Evolutionary conservation across 495 filamentous ascomycete species (phyloP).

Genomic region (Cryomyces minteri): DNA sequence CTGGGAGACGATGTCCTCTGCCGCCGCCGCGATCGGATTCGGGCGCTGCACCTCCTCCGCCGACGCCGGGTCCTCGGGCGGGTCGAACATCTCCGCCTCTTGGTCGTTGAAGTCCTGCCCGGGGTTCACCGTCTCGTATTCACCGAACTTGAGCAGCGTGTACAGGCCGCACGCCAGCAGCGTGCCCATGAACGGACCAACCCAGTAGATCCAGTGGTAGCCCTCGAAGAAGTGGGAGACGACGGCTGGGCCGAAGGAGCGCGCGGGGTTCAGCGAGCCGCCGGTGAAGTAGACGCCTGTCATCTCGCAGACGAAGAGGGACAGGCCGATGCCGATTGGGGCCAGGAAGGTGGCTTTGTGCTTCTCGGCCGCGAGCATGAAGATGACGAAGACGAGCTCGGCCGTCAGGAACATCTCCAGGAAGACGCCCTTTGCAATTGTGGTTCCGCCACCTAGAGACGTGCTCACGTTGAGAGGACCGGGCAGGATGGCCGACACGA

Average conservation of each 20-base stretch:
- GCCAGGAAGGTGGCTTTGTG: conserved; percentile 64
- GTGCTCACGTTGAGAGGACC: conserved; percentile 42
- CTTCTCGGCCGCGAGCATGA: conserved; percentile 74
- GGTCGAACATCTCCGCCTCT: background rate
- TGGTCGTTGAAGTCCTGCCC: conserved; percentile 12
- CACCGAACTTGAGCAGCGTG: conserved; percentile 30
- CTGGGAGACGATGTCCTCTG: background rate
- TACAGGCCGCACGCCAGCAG: conserved; percentile 35
- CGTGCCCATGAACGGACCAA: conserved; percentile 13
- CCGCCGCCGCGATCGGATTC: conserved; percentile 1
- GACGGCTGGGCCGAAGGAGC: conserved; percentile 52
- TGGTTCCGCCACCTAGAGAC: conserved; percentile 34
- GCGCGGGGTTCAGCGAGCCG: conserved; percentile 53
- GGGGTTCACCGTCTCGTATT: conserved; percentile 20
- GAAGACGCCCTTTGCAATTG: conserved; percentile 46
- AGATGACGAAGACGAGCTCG: conserved; percentile 57
- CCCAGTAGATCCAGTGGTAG: conserved; percentile 54
- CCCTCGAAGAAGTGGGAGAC: conserved; percentile 42
- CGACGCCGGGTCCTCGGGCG: background rate
- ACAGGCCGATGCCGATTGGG: conserved; percentile 56
- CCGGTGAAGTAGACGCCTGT: conserved; percentile 55
- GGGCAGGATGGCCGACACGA: conserved; percentile 44
- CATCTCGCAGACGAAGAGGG: conserved; percentile 52
- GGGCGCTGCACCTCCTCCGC: background rate
- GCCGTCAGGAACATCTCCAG: conserved; percentile 72